phyloP scores from a whole-genome alignment of 2,329 filamentous ascomycete species.

The Alternaria alternata region DNA sequence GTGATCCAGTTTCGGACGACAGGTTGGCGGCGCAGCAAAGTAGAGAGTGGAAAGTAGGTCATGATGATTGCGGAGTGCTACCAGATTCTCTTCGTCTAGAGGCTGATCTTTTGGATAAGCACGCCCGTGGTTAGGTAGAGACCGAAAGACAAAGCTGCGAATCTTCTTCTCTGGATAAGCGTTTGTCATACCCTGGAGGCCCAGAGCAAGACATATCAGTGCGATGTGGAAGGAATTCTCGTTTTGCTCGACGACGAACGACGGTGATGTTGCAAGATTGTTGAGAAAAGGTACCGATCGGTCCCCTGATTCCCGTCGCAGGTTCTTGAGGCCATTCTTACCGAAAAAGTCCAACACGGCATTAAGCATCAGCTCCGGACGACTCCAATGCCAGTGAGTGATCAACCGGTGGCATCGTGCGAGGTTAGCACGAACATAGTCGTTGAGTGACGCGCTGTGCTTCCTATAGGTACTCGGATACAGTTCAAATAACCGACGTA shows the following conservation, averaged over 20 bases:
- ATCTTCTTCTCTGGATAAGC: conserved; percentile 63
- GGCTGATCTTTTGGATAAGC: conserved; percentile 66
- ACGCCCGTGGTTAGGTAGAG: conserved; percentile 68
- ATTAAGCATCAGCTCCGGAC: conserved; percentile 63
- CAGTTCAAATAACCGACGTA: conserved; percentile 57
- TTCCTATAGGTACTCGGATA: conserved; percentile 55
- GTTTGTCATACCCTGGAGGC: conserved; percentile 57
- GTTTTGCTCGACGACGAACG: conserved; percentile 54
- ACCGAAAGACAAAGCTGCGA: conserved; percentile 64
- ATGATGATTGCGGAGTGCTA: conserved; percentile 68
- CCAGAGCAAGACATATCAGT: conserved; percentile 63
- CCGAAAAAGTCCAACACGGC: conserved; percentile 68
- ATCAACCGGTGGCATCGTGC: conserved; percentile 63
- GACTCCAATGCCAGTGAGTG: conserved; percentile 64
- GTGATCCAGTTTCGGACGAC: conserved; percentile 61
- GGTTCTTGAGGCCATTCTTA: conserved; percentile 59
- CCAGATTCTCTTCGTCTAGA: conserved; percentile 61
- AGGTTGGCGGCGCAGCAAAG: conserved; percentile 62
- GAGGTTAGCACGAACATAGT: conserved; percentile 62
- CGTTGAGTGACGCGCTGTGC: conserved; percentile 59
- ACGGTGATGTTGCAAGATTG: conserved; percentile 55
- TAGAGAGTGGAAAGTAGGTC: conserved; percentile 68
- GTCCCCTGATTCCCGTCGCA: conserved; percentile 60
- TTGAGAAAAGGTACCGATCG: conserved; percentile 65
- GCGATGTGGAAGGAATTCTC: conserved; percentile 68